Percentiles rank a stretch among this genome's conserved stretches.
These are phyloP conservation scores for Tremella yokohamensis DNA, from an alignment of 768 basidiomycete genomes.

Conservation along the genomic window DNA sequence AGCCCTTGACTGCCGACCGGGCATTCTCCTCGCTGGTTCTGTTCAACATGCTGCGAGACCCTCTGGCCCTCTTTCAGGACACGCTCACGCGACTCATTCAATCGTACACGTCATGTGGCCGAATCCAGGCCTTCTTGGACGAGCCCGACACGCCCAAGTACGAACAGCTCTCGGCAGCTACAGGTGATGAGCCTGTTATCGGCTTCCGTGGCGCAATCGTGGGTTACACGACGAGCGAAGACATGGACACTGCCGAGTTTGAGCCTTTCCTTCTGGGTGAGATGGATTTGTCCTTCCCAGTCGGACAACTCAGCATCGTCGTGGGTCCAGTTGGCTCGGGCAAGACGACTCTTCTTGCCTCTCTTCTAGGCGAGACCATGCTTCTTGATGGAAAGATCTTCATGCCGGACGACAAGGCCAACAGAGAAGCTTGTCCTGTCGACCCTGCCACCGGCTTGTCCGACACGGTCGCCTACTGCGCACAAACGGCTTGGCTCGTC, in stretches of 20 bases:
- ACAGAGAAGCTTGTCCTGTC: constrained; percentile 40
- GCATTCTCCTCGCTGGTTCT: constrained; percentile 54
- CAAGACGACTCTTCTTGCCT: constrained; percentile 46
- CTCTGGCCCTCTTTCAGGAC: constrained; percentile 48
- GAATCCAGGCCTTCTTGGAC: constrained; percentile 51
- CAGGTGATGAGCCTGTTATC: constrained; percentile 44
- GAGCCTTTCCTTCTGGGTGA: constrained; percentile 42
- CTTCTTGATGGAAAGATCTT: constrained; percentile 44
- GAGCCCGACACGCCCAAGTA: constrained; percentile 54
- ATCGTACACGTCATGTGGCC: constrained; percentile 47
- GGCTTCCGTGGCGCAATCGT: constrained; percentile 51
- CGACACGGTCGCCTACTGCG: constrained; percentile 46
- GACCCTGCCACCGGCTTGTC: constrained; percentile 44
- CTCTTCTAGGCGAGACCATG: constrained; percentile 46
- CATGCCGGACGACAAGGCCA: constrained; percentile 49
- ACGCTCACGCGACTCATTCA: constrained; percentile 40
- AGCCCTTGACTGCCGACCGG: constrained; percentile 51
- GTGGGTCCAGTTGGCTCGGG: constrained; percentile 46
- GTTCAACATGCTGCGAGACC: constrained; percentile 53
- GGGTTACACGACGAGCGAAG: constrained; percentile 22
- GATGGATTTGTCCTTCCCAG: constrained; percentile 41
- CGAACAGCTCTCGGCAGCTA: constrained; percentile 39
- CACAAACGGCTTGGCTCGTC: constrained; percentile 47
- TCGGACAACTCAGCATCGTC: constrained; percentile 39
- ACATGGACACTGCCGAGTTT: constrained; percentile 21